phyloP scores from a whole-genome alignment of 129 eudicot species.

The Arctium lappa region DNA sequence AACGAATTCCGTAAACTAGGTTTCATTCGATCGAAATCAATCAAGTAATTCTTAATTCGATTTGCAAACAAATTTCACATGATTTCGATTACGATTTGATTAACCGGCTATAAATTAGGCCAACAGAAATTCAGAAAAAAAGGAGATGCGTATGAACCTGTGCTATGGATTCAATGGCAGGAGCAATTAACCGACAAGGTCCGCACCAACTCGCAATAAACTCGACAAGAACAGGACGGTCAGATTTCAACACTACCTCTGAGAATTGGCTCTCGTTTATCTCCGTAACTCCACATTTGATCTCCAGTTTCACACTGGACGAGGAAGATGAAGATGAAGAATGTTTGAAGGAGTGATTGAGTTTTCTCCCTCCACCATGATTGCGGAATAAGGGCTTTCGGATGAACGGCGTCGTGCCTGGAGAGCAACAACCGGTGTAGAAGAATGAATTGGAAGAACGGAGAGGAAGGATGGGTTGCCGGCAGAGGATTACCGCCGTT shows the following conservation, averaged over 20 bases:
- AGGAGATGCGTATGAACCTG: constrained; percentile 34
- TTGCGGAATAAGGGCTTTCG: constrained; percentile 1
- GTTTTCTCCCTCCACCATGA: background rate
- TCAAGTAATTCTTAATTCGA: background rate
- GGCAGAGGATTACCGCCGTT: constrained; percentile 14
- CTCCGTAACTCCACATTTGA: constrained; percentile 52
- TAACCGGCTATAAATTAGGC: background rate
- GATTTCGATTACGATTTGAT: no score
- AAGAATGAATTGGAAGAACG: constrained; percentile 8
- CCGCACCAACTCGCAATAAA: constrained; percentile 87
- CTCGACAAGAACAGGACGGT: constrained; percentile 80
- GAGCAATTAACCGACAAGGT: constrained; percentile 77
- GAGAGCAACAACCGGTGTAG: constrained; percentile 1
- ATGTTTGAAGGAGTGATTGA: constrained; percentile 10
- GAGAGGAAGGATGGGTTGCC: constrained; percentile 9
- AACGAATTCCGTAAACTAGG: constrained; percentile 11
- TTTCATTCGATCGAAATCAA: background rate
- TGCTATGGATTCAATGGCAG: constrained; percentile 60
- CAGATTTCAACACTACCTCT: constrained; percentile 68
- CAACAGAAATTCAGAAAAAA: background rate
- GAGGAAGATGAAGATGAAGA: constrained; percentile 4
- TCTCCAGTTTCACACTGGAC: constrained; percentile 13
- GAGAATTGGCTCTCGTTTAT: constrained; percentile 55
- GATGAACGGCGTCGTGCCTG: constrained; percentile 13
- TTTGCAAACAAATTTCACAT: background rate